These are phyloP conservation scores for Macrolepiota albuminosa DNA, from an alignment of 768 basidiomycete species.

Conservation along the genomic window DNA sequence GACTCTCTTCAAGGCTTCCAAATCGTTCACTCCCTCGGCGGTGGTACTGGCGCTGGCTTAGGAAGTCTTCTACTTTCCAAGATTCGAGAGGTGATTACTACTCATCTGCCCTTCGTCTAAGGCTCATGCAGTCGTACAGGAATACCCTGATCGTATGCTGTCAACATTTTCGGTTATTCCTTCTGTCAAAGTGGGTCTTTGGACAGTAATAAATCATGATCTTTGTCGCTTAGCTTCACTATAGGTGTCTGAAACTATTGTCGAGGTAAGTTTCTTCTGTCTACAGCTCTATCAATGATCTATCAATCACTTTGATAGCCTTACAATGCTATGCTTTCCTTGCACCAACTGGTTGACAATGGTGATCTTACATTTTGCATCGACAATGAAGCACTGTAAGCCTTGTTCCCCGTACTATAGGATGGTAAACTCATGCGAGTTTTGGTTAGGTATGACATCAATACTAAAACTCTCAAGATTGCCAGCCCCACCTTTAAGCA, in stretches of 20 bases:
- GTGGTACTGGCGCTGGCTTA: slow-evolving; percentile 86
- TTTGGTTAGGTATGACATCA: slow-evolving; percentile 62
- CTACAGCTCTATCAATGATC: slow-evolving; percentile 18
- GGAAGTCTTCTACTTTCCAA: slow-evolving; percentile 80
- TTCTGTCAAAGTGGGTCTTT: slow-evolving; percentile 38
- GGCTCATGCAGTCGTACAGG: slow-evolving; percentile 22
- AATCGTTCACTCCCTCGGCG: slow-evolving; percentile 84
- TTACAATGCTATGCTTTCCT: slow-evolving; percentile 80
- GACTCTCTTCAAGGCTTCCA: slow-evolving; percentile 93
- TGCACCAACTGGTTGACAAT: slow-evolving; percentile 88
- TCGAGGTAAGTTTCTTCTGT: slow-evolving; percentile 54
- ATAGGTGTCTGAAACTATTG: slow-evolving; percentile 50
- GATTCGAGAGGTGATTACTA: slow-evolving; percentile 56
- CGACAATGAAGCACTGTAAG: slow-evolving; percentile 84
- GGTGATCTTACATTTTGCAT: slow-evolving; percentile 81
- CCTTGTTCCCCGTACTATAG: not conserved
- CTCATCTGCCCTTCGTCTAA: slow-evolving; percentile 3
- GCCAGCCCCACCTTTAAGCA: slow-evolving; percentile 59
- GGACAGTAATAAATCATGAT: not conserved
- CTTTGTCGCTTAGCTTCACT: not conserved
- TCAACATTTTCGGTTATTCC: slow-evolving; percentile 51
- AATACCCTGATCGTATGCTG: slow-evolving; percentile 53
- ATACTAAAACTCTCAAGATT: slow-evolving; percentile 58
- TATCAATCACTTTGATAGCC: slow-evolving; percentile 60
- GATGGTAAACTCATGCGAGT: not conserved